Base-by-base conservation (phyloP, 768 basidiomycete species). In the Boletellus emodensis region DNA sequence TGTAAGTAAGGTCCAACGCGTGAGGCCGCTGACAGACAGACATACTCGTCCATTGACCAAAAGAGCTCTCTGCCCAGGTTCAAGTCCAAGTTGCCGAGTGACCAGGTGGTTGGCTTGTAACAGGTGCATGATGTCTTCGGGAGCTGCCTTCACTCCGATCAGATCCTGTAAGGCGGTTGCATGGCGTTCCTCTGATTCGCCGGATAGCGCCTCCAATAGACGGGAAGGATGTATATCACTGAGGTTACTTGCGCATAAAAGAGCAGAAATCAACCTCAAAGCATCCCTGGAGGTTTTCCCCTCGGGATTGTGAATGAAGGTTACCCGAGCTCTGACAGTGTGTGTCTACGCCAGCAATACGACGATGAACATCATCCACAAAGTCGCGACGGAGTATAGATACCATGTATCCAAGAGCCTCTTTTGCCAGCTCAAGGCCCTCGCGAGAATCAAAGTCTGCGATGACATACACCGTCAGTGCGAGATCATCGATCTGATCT, bases 31-130 rank as follows among this genome's bases (percentile, higher is more conserved):
- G 22, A 50, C 9, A 20, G 3, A 51, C 14, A 8, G 11, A 71
- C 86, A 64, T 62, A 94, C 92, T 30, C 94, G 75, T 22, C 94
- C 95, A 58, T 96, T 96, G 45, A 90, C 71, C 33, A 94, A 53
- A 34, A 97, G 51, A 1, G 78, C 89, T 18, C 73, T 73, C 50
- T 84, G 69, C 0, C 85, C 87, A 2, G 84, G 78, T 13, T 63
- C 57, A 24, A 94, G 60, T n/a, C 76, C 76, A 3, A 91, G 58
- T 45, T 79, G 77, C 24, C 81, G 72, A 3, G 75, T 73, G 13
- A 90, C 59, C 18, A 81, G 61, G 32, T 73, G 71, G 51, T 76
- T 72, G 1, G 74, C 64, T 42, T 65, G 72, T 12, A 79, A 55
- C 73, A 87, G n/a, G 66, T 57, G 30, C 50, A 45, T 6, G 10